Evolutionary conservation across 2,329 filamentous ascomycete species (phyloP), one percentile per base, ranked within the genome.

Genomic region (Chaetomium sp.): DNA sequence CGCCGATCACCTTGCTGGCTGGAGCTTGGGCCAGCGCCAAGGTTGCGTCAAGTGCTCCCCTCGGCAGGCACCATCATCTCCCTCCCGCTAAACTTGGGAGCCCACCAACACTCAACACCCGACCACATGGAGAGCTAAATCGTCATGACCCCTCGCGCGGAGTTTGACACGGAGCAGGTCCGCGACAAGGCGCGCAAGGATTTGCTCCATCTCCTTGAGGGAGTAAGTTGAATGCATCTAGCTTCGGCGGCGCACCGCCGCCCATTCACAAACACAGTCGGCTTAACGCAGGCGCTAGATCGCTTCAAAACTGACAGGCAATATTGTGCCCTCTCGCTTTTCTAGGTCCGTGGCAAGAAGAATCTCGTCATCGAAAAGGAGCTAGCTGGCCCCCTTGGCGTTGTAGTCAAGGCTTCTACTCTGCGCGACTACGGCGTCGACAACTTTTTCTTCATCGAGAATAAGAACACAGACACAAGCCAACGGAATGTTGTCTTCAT

Each of bases 351-450:
- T 69, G 95, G 95, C 65, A 99, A 97, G 82, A 99, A 99, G 80
- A 97, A 96, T 68, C 79, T 99, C 59, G 88, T 99, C 52, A 87
- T 99, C 68, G 92, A 97, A 71, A 89, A 88, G 72, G 86, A 86
- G 65, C 80, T 99, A 65, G 91, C 92, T 63, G 94, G 92, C 32
- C 89, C 91, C 35, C 81, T 99, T 64, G 90, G 91, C 57, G 80
- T 92, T 57, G 87, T 99, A 63, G 90, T 95, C 74, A 96, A 96
- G 71, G 95, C 96, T 68, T 92, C 92, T 27, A 92, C 89, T 8
- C 80, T 96, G 12, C 90, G 97, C 69, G 94, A 99, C 68, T 96
- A 97, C 75, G 95, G 95, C 35, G 91, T 99, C 64, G 91, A 97
- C 72, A 95, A 95, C 72, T 89, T 96, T 63, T 99, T 97, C 77